Evolutionary conservation across 495 filamentous ascomycete species (phyloP), one percentile per base, ranked within the genome.

Genomic region (Collariella sp.): DNA sequence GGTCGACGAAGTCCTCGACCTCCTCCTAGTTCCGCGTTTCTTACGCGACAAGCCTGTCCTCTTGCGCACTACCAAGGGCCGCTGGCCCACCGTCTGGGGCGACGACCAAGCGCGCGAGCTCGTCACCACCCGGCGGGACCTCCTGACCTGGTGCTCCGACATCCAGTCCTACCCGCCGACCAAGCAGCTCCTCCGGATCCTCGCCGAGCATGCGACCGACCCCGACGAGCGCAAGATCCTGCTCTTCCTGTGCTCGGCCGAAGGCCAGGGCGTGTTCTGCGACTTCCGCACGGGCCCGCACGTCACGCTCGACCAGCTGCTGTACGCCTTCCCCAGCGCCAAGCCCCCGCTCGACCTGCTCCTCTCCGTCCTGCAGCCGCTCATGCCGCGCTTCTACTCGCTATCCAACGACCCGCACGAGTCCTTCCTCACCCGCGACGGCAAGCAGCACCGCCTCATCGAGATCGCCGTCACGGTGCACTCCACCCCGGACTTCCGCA

Each of bases 381-480:
- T 98, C 20, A 96, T 96, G 91, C 91, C 93, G 0, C 85, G 93
- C 55, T 98, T 97, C 75, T 98, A 98, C 73, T 96, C 93, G 20
- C 81, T 98, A 13, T 96, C 91, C 40, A 94, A 95, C 67, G 93
- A 98, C 67, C 93, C 93, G 0, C 87, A 91, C 55, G 78, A 91
- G 60, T 91, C 88, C 3, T 86, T 82, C 60, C 77, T 76, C 48
- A 77, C 76, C 19, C 79, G 80, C 56, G 86, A 82, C 55, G 76
- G 78, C 18, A 81, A 86, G 59, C 77, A 82, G 66, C 87, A 86
- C 60, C 88, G 93, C 16, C 72, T 96, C 54, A 84, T 97, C 62
- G 93, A 98, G 73, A 83, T 96, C 43, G 93, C 93, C 51, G 93
- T 98, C 58, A 89, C 89, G 26, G 83, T 97, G 49, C 94, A 96